Conservation (phyloP, 2,329 filamentous ascomycete genomes). For the Colletotrichum kahawae region DNA sequence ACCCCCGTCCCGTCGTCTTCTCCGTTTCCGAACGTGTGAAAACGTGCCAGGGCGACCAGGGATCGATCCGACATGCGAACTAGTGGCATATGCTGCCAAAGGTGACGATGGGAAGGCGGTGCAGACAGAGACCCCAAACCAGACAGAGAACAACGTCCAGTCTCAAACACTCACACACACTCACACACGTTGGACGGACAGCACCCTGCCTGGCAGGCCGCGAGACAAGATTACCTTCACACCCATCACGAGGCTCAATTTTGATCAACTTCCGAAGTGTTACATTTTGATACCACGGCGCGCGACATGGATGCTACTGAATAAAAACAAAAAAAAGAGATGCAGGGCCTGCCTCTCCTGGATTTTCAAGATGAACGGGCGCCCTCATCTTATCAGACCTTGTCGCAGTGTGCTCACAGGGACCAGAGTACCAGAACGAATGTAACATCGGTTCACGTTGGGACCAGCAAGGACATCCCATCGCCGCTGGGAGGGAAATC, state of each 20-base stretch:
- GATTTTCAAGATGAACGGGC: conserved; percentile 16
- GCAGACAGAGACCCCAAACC: neutral
- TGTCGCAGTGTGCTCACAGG: neutral
- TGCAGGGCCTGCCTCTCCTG: neutral
- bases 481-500: neutral
- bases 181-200: neutral
- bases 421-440: conserved; percentile 7
- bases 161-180: neutral
- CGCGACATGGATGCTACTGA: neutral
- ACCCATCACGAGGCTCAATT: conserved; percentile 5
- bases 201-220: neutral
- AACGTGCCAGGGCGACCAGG: neutral
- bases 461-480: neutral
- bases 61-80: neutral
- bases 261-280: conserved; percentile 8
- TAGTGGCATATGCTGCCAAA: neutral
- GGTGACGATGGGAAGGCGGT: neutral
- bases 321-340: neutral
- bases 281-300: neutral
- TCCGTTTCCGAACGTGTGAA: neutral
- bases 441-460: conserved; percentile 5
- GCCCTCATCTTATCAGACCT: conserved; percentile 14
- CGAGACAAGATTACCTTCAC: conserved; percentile 6
- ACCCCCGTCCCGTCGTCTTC: neutral
- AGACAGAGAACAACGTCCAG: neutral